These are phyloP conservation scores for Didymella exigua DNA, from an alignment of 2,329 filamentous ascomycete genomes.

Conservation along the genomic window DNA sequence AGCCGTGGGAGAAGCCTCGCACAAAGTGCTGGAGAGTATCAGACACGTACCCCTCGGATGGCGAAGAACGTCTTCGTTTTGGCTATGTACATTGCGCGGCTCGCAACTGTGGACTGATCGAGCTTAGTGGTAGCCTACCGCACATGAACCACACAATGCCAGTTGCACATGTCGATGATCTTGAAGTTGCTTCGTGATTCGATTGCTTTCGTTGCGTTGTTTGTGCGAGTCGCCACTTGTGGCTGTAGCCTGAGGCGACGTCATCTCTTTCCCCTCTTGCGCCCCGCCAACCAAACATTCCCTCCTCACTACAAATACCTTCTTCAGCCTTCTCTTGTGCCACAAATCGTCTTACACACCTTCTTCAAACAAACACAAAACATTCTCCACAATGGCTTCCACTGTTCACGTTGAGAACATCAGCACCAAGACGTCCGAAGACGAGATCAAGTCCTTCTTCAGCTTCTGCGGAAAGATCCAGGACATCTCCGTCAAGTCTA, in stretches of 20 bases:
- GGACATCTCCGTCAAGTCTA: conserved; percentile 74
- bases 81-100: conserved; percentile 1
- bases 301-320: conserved; percentile 4
- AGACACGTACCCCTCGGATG: neutral
- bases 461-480: conserved; percentile 95
- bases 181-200: conserved; percentile 14
- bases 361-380: conserved; percentile 3
- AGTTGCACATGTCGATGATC: conserved; percentile 16
- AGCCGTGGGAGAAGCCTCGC: neutral
- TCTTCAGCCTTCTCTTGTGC: neutral
- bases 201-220: conserved; percentile 28
- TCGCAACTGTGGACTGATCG: conserved; percentile 7
- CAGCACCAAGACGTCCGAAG: conserved; percentile 77
- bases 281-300: conserved; percentile 17
- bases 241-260: conserved; percentile 15
- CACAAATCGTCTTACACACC: conserved; percentile 1
- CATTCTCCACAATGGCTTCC: conserved; percentile 54
- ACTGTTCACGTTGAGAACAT: conserved; percentile 93
- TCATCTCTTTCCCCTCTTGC: conserved; percentile 10
- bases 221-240: conserved; percentile 22
- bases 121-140: neutral
- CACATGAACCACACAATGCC: neutral
- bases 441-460: conserved; percentile 96
- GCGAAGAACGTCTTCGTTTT: neutral
- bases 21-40: neutral